Conservation (phyloP, 345 rosid genomes). For the rapeseed (Brassica napus) region Da-Ae NC_063445.1:17979001-17979500, state of each 20-base stretch:
- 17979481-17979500: not conserved
- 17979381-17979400: not conserved
- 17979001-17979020: not conserved
- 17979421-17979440: conserved; percentile 10
- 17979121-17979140: not conserved
- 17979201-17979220: too few relatives aligned
- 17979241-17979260: not conserved
- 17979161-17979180: not conserved
- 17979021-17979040: not conserved
- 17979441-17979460: not conserved
- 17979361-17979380: not conserved
- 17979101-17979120: not conserved
- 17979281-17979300: not conserved
- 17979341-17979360: not conserved
- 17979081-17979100: not conserved
- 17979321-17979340: not conserved
- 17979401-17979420: conserved; percentile 5
- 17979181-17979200: not conserved
- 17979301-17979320: not conserved
- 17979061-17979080: not conserved
- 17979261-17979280: not conserved
- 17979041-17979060: not conserved
- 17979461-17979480: conserved; percentile 13
- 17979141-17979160: not conserved
- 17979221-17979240: not conserved